Conservation (phyloP, 106 monocot species). For the Agapanthus africanus region DNA sequence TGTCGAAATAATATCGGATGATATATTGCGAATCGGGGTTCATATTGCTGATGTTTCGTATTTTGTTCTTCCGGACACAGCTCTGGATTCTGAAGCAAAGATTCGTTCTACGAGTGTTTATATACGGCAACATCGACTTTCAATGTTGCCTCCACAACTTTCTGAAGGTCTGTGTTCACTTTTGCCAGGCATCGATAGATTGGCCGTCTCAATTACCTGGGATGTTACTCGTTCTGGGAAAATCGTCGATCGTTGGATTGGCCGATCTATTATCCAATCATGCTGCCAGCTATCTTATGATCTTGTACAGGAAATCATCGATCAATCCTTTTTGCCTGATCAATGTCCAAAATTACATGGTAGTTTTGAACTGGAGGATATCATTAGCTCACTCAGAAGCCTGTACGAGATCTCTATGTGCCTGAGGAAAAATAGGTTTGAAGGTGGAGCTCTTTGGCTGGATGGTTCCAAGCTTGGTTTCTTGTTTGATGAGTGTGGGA, state of each 20-base stretch:
- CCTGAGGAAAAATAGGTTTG: slow-evolving; percentile 62
- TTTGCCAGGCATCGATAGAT: slow-evolving; percentile 67
- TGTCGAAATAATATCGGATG: slow-evolving; percentile 50
- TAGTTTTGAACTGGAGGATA: slow-evolving; percentile 42
- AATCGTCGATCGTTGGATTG: slow-evolving; percentile 76
- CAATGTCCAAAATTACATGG: slow-evolving; percentile 33
- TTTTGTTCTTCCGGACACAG: slow-evolving; percentile 73
- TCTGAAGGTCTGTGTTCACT: slow-evolving; percentile 63
- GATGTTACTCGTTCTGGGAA: slow-evolving; percentile 54
- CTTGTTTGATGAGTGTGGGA: slow-evolving; percentile 76
- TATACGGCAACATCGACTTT: slow-evolving; percentile 46
- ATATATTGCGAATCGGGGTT: slow-evolving; percentile 58
- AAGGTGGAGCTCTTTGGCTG: slow-evolving; percentile 75
- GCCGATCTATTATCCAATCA: slow-evolving; percentile 63
- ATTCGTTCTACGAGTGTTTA: slow-evolving; percentile 82
- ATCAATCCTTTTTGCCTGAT: slow-evolving; percentile 25
- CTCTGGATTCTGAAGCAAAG: slow-evolving; percentile 70
- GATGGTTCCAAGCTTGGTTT: slow-evolving; percentile 59
- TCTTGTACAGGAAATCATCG: slow-evolving; percentile 65
- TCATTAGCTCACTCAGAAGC: slow-evolving; percentile 40
- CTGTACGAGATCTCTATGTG: slow-evolving; percentile 55
- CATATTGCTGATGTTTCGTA: slow-evolving; percentile 89
- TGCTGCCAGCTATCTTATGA: slow-evolving; percentile 95
- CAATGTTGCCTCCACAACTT: slow-evolving; percentile 75
- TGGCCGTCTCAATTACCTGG: slow-evolving; percentile 78